A percentile compares a stretch with the other conserved stretches of the same genome.
phyloP scores from a whole-genome alignment of 352 stramenopile species.

The Sclerospora graminicola region DNA sequence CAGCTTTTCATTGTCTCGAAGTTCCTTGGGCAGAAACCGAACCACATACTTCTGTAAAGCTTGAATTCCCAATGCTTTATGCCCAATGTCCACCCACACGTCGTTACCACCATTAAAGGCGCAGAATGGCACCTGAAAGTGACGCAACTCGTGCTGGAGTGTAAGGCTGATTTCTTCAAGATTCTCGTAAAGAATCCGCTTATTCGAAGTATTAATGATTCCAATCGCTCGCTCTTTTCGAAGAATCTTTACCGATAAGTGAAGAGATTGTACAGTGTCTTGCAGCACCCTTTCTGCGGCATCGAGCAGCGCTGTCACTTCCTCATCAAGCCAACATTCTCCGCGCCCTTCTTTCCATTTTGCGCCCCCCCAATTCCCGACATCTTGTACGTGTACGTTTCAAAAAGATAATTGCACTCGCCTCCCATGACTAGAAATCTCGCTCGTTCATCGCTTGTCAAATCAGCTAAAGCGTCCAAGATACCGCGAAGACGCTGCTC shows the following conservation, averaged over 20 bases:
- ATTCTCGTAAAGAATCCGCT: conserved; percentile 83
- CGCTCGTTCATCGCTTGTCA: conserved; percentile 49
- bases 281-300: conserved; percentile 58
- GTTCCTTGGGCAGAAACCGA: conserved; percentile 62
- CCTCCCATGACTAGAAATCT: conserved; percentile 90
- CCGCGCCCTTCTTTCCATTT: conserved; percentile 79
- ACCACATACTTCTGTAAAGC: conserved; percentile 85
- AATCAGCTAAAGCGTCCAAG: conserved; percentile 42
- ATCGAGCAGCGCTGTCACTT: conserved; percentile 85
- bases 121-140: conserved; percentile 85
- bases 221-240: conserved; percentile 91
- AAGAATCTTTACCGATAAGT: conserved; percentile 81
- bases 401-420: conserved; percentile 94
- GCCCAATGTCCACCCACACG: conserved; percentile 94
- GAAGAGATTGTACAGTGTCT: conserved; percentile 65
- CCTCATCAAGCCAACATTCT: conserved; percentile 75
- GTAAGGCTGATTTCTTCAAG: conserved; percentile 92
- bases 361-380: conserved; percentile 41
- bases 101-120: conserved; percentile 95
- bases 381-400: conserved; percentile 39
- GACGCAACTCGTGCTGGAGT: conserved; percentile 80
- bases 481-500: conserved; percentile 71
- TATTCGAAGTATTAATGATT: conserved; percentile 82
- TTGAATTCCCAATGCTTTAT: conserved; percentile 91
- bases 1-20: conserved; percentile 48